Evolutionary conservation across 2,329 filamentous ascomycete species (phyloP), one percentile per base, ranked within the genome.

Genomic region (Hypocreales sp.): DNA sequence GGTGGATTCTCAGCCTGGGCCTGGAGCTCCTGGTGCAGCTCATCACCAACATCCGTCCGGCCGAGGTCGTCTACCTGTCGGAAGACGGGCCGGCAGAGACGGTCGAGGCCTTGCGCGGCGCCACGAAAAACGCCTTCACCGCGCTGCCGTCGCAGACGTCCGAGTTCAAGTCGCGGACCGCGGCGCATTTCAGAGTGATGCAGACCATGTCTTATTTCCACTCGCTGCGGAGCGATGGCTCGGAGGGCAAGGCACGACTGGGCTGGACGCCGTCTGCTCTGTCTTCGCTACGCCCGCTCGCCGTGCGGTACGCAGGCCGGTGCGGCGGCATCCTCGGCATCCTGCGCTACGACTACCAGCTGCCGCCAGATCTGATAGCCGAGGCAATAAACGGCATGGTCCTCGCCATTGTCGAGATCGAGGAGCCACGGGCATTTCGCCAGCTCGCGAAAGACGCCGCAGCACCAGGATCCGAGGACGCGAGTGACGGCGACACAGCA

Each of bases 121-220:
- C 56, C 11, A 61, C 56, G 17, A 51, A 43, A 14, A 51, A 51
- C 5, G 39, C 41, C 0, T 58, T 78, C 24, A 51, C 56, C 21
- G 55, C 59, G 5, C 51, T 83, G 5, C 65, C 73, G 5, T 74
- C 76, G 2, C 66, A 74, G 38, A 48, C 61, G 7, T 60, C 59
- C n/a, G 64, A 71, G 22, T 58, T 58, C 22, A 59, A 59, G 1
- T 55, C 64, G 4, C 59, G 74, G 20, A 79, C 73, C 8, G 64
- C 77, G 0, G 61, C 68, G 0, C 72, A 86, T 34, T 50, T 81
- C 3, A 59, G 78, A 27, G 64, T 66, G 5, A 83, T 87, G 76
- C 78, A 84, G 38, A 70, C 64, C n/a, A 74, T 83, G 62, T 75
- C 79, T 0, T 87, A 86, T 40, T 82, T 87, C 41, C 81, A 87